Percentiles rank a stretch among this genome's conserved stretches.
Evolutionary conservation across 768 basidiomycete species (phyloP).

Genomic region (Lactarius vividus): DNA sequence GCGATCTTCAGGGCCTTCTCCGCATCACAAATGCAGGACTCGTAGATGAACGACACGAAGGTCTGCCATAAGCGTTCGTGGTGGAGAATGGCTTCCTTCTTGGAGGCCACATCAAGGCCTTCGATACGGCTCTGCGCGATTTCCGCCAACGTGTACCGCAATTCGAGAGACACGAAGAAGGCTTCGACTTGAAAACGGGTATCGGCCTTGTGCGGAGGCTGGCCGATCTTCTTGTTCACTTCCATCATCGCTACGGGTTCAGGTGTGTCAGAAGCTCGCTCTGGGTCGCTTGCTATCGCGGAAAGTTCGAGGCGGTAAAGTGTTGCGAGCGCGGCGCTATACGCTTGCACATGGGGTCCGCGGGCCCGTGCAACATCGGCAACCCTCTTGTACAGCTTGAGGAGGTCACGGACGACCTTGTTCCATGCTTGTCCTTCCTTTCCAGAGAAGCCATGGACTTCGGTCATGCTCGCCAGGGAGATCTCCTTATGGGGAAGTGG

Average conservation of each 20-base stretch:
- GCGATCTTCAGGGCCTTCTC: conserved; percentile 31
- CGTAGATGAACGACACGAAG: conserved; percentile 31
- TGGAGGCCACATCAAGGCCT: conserved; percentile 12
- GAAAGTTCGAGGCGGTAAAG: conserved; percentile 35
- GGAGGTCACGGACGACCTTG: conserved; percentile 27
- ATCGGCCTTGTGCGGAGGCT: conserved; percentile 38
- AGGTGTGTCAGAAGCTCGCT: conserved; percentile 28
- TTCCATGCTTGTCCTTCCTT: conserved; percentile 32
- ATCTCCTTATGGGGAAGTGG: conserved; percentile 25
- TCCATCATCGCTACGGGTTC: conserved; percentile 32
- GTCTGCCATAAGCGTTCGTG: conserved; percentile 29
- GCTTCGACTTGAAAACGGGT: conserved; percentile 37
- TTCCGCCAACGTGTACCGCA: conserved; percentile 36
- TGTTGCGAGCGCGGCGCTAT: conserved; percentile 36
- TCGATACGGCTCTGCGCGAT: conserved; percentile 33
- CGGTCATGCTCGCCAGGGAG: conserved; percentile 21
- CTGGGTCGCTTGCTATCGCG: conserved; percentile 27
- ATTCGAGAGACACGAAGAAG: conserved; percentile 36
- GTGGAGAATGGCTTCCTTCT: conserved; percentile 5
- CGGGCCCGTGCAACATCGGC: conserved; percentile 30
- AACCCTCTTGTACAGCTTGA: conserved; percentile 31
- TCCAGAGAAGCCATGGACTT: conserved; percentile 26
- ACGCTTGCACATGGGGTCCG: conserved; percentile 36
- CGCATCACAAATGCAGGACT: conserved; percentile 32
- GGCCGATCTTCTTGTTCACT: conserved; percentile 36